phyloP scores from a whole-genome alignment of 129 eudicot genomes.

The Saussurea involucrata region DNA sequence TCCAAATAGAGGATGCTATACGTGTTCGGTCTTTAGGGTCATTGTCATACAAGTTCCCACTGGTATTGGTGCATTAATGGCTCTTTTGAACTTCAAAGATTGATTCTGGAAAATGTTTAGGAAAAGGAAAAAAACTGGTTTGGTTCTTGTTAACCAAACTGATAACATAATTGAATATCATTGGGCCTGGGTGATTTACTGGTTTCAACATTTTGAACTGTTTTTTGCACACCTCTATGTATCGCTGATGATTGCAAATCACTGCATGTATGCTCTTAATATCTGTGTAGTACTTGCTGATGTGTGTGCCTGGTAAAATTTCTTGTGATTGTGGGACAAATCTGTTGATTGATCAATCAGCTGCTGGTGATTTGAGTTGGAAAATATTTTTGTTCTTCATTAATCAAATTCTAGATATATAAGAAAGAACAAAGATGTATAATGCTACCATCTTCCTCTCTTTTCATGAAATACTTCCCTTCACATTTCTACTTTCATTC shows the following conservation, averaged over 20 bases:
- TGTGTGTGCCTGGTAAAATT: background rate
- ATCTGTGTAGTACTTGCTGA: background rate
- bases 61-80: background rate
- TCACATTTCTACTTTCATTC: background rate
- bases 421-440: background rate
- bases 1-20: background rate
- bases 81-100: background rate
- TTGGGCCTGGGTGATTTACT: background rate
- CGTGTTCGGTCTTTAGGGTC: background rate
- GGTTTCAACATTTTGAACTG: background rate
- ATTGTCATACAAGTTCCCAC: background rate
- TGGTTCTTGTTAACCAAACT: background rate
- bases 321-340: background rate
- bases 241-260: background rate
- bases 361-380: no score
- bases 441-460: background rate
- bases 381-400: no score
- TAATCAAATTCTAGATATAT: background rate
- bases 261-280: background rate
- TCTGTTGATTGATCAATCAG: background rate
- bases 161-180: background rate
- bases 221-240: background rate
- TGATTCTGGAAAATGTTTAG: background rate
- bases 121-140: background rate
- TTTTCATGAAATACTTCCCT: background rate